Conservation (phyloP, 2,329 filamentous ascomycete species). For the Calcarisporium arbuscula region DNA sequence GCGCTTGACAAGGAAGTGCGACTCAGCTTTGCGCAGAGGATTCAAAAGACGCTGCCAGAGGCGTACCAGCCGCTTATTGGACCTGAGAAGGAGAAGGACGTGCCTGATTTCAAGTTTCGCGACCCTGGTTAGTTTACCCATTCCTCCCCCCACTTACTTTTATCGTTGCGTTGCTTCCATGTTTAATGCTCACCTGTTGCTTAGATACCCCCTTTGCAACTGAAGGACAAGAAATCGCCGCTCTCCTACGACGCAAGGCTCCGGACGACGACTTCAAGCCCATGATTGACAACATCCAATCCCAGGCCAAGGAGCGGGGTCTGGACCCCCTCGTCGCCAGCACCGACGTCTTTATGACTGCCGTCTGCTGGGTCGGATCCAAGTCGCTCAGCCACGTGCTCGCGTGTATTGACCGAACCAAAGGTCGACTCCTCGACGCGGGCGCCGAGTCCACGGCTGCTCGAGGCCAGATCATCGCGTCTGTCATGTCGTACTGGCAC, state of each 20-base stretch:
- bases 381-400: slow-evolving; percentile 96
- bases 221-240: slow-evolving; percentile 77
- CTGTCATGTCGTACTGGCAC: slow-evolving; percentile 88
- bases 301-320: slow-evolving; percentile 63
- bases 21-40: slow-evolving; percentile 90
- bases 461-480: slow-evolving; percentile 80
- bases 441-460: slow-evolving; percentile 69
- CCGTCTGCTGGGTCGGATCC: slow-evolving; percentile 86
- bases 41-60: slow-evolving; percentile 85
- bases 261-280: slow-evolving; percentile 80
- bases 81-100: slow-evolving; percentile 86
- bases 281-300: slow-evolving; percentile 72
- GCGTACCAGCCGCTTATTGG: slow-evolving; percentile 76
- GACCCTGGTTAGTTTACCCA: slow-evolving; percentile 54
- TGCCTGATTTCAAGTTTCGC: slow-evolving; percentile 90
- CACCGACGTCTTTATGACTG: slow-evolving; percentile 89
- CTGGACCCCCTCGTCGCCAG: slow-evolving; percentile 78
- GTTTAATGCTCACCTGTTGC: slow-evolving; percentile 3
- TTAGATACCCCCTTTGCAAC: slow-evolving; percentile 72
- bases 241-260: slow-evolving; percentile 76
- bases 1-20: slow-evolving; percentile 95
- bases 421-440: slow-evolving; percentile 76
- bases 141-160: not conserved
- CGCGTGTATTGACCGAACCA: slow-evolving; percentile 91
- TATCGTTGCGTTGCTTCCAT: not conserved